Evolutionary conservation across 768 basidiomycete genomes (phyloP).

Genomic region (Trichaptum fuscoviolaceum): DNA sequence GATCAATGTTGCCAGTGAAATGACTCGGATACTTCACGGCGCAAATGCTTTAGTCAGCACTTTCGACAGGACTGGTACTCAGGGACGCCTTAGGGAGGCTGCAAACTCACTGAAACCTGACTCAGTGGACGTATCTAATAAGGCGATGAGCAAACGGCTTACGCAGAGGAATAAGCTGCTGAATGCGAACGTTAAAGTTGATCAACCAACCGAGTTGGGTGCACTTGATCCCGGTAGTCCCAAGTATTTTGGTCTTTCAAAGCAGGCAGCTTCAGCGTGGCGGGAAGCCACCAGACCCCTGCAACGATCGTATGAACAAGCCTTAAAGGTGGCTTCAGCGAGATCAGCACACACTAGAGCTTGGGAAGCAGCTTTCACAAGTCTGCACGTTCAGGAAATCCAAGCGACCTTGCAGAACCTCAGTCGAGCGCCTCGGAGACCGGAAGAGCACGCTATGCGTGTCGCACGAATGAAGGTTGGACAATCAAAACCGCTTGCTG

Average conservation of each 20-base stretch:
- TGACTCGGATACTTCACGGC: conserved; percentile 39
- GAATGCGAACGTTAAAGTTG: conserved; percentile 10
- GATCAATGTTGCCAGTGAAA: conserved; percentile 49
- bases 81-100: conserved; percentile 11
- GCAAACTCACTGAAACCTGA: conserved; percentile 14
- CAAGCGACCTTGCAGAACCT: conserved; percentile 27
- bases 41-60: conserved; percentile 25
- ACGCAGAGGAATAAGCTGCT: conserved; percentile 16
- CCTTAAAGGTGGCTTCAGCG: conserved; percentile 35
- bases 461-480: conserved; percentile 49
- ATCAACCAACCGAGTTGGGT: conserved; percentile 21
- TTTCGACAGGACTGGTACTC: conserved; percentile 23
- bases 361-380: conserved; percentile 56
- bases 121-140: neutral
- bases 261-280: conserved; percentile 34
- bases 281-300: conserved; percentile 29
- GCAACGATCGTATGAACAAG: conserved; percentile 34
- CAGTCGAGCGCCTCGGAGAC: conserved; percentile 31
- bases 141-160: conserved; percentile 8
- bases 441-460: conserved; percentile 45
- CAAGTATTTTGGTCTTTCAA: conserved; percentile 26
- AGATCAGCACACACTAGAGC: conserved; percentile 54
- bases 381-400: conserved; percentile 45
- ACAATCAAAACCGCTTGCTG: conserved; percentile 51
- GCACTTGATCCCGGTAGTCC: conserved; percentile 23